Base-by-base conservation (phyloP, 2,329 filamentous ascomycete species). In the Monosporascus sp. region DNA sequence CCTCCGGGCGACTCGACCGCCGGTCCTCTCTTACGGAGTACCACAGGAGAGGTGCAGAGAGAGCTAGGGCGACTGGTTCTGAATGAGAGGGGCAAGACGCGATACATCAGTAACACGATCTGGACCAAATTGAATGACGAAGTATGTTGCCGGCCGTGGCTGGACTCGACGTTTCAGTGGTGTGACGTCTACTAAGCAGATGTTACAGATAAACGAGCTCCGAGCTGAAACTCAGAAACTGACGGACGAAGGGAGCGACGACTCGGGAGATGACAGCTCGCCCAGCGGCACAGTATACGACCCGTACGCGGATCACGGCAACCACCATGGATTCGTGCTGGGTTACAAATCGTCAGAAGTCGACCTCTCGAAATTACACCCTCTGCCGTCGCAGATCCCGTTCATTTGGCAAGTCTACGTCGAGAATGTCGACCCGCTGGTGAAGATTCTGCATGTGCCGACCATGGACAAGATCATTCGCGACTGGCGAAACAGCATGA, bases 101-200 rank as follows among this genome's bases (percentile, higher is more conserved):
- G 86, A 65, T 92, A 91, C 65, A 82, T 92, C 60, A 89, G 86
- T 71, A 89, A 83, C 66, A 86, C 82, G 7, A 89, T 91, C 63
- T 90, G 87, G 87, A 82, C 86, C 20, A 88, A 82, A 57, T 76
- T 92, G 50, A 88, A 85, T 55, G 88, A 90, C 50, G 87, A 91
- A 77, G 85, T 86, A 69, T 51, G 72, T 60, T 18, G 31, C 31
- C 4, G 31, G 11, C 31, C 31, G 18, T 50, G 9, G 38, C 18
- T 22, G 47, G 22, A 7, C 31, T 14, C 31, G 31, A 35, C 9
- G 5, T 14, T 14, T 14, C 14, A 11, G 31, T 35, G 31, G 5
- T 14, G 31, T 35, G 31, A 35, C 31, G 5, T 35, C 41, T 44
- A 25, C 8, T 22, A 44, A 20, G 14, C 17, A 14, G 7, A 8